Evolutionary conservation across 805 yeast genomes (phyloP), one percentile per base, ranked within the genome.

Genomic region (Clavispora phyllophila): DNA sequence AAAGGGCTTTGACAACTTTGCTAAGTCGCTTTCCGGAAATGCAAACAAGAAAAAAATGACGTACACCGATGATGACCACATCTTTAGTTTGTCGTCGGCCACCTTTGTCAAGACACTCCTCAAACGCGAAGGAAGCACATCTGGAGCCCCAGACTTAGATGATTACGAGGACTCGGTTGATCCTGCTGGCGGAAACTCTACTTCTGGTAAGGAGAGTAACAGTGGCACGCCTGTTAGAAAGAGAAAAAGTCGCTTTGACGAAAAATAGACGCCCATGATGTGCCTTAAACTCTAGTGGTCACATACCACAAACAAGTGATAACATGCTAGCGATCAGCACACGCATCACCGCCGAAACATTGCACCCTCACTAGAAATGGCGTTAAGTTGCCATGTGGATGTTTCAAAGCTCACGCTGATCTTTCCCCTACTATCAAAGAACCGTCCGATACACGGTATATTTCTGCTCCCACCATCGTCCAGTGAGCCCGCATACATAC

Each of bases 1-100:
- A n/a, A 84, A 84, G 49, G 98, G 98, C 1, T 90, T 89, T 55
- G 96, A 90, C 38, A 84, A 79, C 53, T 84, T 86, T 56, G 72
- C 82, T 38, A 85, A 84, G 50, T 62, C 54, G 25, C 50, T 54
- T 18, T 47, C 60, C 24, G 61, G 66, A 3, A 56, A 67, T 20
- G 54, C 72, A n/a, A 58, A 55, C 43, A 70, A 68, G 62, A 72
- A 75, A 56, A 70, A 79, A 63, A 66, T 76, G 45, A 58, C 72
- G 40, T 75, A 76, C 65, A 69, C 81, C 0, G 91, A 86, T 48
- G 85, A 83, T 27, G 96, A 88, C 55, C 78, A 95, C 37, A 77
- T 88, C 4, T 88, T 88, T 62, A 82, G 90, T 27, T 65, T 85
- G 57, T 82, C 91, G 47, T 81, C 89, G 8, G 79, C 84, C 0